A percentile compares a stretch with the other conserved stretches of the same genome.
Conservation (phyloP, 352 stramenopile species). For the Achlya hypogyna region DNA sequence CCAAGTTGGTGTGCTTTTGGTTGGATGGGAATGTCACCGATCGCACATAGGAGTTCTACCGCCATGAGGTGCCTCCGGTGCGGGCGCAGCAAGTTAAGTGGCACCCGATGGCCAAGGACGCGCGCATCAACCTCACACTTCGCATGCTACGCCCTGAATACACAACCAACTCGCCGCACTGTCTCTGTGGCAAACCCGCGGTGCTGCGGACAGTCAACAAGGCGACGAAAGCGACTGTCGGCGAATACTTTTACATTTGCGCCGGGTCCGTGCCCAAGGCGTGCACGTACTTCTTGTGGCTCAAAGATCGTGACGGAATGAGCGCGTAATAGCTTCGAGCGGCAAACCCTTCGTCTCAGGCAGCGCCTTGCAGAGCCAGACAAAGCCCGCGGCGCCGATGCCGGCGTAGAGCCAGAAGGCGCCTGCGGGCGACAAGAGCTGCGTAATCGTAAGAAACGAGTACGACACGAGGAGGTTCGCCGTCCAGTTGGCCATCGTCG, state of each 20-base stretch:
- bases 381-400: conserved; percentile 25
- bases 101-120: neutral
- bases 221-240: neutral
- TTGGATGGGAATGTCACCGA: neutral
- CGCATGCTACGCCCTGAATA: conserved; percentile 8
- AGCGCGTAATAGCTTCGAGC: conserved; percentile 53
- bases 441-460: conserved; percentile 50
- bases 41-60: conserved; percentile 4
- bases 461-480: conserved; percentile 57
- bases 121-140: conserved; percentile 14
- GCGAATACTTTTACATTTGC: conserved; percentile 18
- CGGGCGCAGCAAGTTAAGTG: conserved; percentile 4
- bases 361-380: conserved; percentile 37
- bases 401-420: conserved; percentile 59
- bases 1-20: neutral
- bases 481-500: conserved; percentile 62
- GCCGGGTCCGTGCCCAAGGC: neutral
- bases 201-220: conserved; percentile 6
- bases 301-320: conserved; percentile 33
- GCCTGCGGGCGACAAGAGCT: conserved; percentile 7
- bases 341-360: conserved; percentile 65
- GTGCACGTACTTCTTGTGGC: conserved; percentile 12
- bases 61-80: conserved; percentile 7
- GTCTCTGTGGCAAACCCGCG: neutral
- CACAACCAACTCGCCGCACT: neutral